These are phyloP conservation scores for Endocladia muricata DNA, from an alignment of 31 red algal species.

Conservation along the genomic window DNA sequence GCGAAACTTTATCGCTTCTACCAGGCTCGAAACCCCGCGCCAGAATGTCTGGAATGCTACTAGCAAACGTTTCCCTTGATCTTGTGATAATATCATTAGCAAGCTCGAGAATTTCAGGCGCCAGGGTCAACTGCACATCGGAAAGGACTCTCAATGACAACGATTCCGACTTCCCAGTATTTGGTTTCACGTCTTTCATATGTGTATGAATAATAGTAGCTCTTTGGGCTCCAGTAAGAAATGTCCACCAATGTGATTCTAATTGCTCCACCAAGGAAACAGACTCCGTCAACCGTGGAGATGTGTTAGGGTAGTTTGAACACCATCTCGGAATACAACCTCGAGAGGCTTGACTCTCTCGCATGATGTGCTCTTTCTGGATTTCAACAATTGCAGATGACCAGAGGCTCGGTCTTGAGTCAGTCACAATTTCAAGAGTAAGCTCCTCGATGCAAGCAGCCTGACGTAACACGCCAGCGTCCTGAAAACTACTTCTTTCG, in stretches of 20 bases:
- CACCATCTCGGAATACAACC: constrained; percentile 15
- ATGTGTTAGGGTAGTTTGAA: neutral
- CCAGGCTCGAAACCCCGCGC: no score
- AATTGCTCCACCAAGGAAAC: neutral
- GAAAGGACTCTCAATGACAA: constrained; percentile 23
- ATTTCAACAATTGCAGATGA: constrained; percentile 4
- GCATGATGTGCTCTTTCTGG: constrained; percentile 34
- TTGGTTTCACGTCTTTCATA: no score
- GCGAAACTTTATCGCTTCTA: no score
- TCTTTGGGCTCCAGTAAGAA: constrained; percentile 2
- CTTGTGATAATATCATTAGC: constrained; percentile 45
- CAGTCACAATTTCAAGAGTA: constrained; percentile 25
- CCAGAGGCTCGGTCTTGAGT: constrained; percentile 50
- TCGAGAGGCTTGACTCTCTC: constrained; percentile 2
- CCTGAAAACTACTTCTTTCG: constrained; percentile 20
- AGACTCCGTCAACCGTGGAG: neutral
- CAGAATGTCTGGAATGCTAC: no score
- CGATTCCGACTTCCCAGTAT: constrained; percentile 4
- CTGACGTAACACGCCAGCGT: constrained; percentile 19
- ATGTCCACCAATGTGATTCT: constrained; percentile 44
- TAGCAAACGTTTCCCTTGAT: no score
- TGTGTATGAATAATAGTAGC: neutral
- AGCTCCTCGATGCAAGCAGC: constrained; percentile 26
- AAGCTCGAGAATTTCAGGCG: constrained; percentile 50
- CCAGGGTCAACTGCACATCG: constrained; percentile 5